Conservation (phyloP, 495 filamentous ascomycete genomes). For the Clohesyomyces aquaticus region DNA sequence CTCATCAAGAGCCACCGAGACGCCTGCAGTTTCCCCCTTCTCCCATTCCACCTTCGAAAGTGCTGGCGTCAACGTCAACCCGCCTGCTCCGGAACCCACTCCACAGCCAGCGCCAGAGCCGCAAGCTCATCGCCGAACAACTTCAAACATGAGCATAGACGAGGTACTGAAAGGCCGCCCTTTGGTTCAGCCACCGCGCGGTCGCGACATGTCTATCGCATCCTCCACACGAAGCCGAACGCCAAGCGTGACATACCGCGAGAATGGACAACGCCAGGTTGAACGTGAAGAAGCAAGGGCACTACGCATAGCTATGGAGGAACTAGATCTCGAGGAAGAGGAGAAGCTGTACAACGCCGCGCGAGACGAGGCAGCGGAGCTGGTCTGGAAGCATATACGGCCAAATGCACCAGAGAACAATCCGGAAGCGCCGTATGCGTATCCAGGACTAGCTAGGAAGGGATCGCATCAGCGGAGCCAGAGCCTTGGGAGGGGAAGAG, state of each 20-base stretch:
- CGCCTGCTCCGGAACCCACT: background rate
- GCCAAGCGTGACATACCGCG: constrained; percentile 65
- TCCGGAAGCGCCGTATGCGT: constrained; percentile 64
- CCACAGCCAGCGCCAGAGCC: constrained; percentile 7
- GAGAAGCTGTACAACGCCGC: constrained; percentile 71
- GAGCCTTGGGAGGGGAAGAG: constrained; percentile 57
- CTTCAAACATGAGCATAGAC: constrained; percentile 37
- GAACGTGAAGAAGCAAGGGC: constrained; percentile 83
- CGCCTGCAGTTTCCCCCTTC: constrained; percentile 31
- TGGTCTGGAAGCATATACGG: constrained; percentile 84
- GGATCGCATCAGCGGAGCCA: constrained; percentile 66
- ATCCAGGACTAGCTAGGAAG: constrained; percentile 63
- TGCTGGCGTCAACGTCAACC: constrained; percentile 24
- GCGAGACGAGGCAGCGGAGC: constrained; percentile 81
- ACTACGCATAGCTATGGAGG: constrained; percentile 76
- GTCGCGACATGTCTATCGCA: constrained; percentile 19
- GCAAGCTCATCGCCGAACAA: constrained; percentile 29
- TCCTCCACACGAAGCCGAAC: constrained; percentile 22
- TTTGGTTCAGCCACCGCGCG: constrained; percentile 34
- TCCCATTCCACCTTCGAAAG: constrained; percentile 32
- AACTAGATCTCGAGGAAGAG: constrained; percentile 76
- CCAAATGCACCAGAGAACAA: constrained; percentile 59
- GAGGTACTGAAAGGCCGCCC: constrained; percentile 35
- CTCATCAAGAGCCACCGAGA: constrained; percentile 27
- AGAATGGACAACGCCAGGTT: constrained; percentile 79